A percentile compares a stretch with the other conserved stretches of the same genome.
Conservation (phyloP, 1,139 yeast genomes). For the Eremothecium sinecaudum region DNA sequence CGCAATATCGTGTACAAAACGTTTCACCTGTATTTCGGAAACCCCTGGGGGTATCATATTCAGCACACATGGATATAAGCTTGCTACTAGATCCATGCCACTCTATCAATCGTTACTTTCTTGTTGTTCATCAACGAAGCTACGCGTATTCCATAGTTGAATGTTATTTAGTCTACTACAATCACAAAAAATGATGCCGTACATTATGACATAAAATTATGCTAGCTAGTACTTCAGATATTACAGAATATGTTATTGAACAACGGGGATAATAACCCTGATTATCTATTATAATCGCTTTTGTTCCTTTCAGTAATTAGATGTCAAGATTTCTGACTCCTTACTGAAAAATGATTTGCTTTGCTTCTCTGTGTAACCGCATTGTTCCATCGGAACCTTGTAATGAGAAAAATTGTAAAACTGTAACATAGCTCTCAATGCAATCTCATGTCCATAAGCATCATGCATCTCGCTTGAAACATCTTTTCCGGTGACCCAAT, state of each 20-base stretch:
- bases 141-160: no score
- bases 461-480: slow-evolving; percentile 66
- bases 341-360: slow-evolving; percentile 33
- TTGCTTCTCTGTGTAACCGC: slow-evolving; percentile 44
- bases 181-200: not conserved
- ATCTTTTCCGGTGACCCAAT: slow-evolving; percentile 84
- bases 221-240: no score
- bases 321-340: slow-evolving; percentile 31
- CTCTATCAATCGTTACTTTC: no score
- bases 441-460: slow-evolving; percentile 79
- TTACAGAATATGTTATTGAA: not conserved
- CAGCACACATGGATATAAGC: slow-evolving; percentile 3
- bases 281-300: not conserved
- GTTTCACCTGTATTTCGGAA: slow-evolving; percentile 2
- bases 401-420: slow-evolving; percentile 63
- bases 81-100: slow-evolving; percentile 3
- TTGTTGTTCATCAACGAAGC: no score
- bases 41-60: slow-evolving; percentile 2
- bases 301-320: slow-evolving; percentile 6
- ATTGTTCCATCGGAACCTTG: slow-evolving; percentile 40
- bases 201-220: not conserved
- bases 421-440: slow-evolving; percentile 69
- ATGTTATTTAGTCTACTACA: slow-evolving; percentile 4
- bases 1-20: slow-evolving; percentile 3
- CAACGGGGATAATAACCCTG: not conserved